Base-by-base conservation (phyloP, 345 rosid genomes). In the Odontarrhena argentea region DNA sequence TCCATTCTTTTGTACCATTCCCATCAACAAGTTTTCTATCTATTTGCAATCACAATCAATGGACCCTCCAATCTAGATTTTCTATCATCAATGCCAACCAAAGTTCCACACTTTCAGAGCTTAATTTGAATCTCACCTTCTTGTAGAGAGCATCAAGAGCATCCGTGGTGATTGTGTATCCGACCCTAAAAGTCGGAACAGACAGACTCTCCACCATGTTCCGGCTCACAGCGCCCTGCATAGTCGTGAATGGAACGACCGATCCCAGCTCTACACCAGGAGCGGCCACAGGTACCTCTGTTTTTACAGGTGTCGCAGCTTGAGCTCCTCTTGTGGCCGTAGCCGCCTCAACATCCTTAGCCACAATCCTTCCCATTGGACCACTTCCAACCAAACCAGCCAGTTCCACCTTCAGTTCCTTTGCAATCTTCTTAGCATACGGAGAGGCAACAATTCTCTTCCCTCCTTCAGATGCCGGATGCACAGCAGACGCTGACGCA, bases 171-270 rank as follows among this genome's bases (percentile, higher is more conserved):
- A 94, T 83, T 1, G 88, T 83, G 71, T 87, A 91, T 11, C 99
- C 99, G 36, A 94, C 97, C 75, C 97, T 79, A 65, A 85, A 94
- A 13, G 96, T 86, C 1, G 99, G 99, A 75, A 94, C 95, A 0
- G 74, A 26, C 74, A 92, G 73, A 71, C 96, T 90, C 82, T 89
- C 88, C 74, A 87, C 73, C 98, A 92, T 92, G 55, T 87, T 92
- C 75, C 88, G 77, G 59, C 88, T 76, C 70, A 92, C 97, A 0
- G 90, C 96, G 5, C 83, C 84, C 74, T 91, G 97, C 95, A 91
- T 88, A 63, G 93, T 84, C 14, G 97, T 88, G 63, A 91, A 88
- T 1, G 97, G 92, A 78, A 94, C 88, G 68, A 83, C 89, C 10
- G 78, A 74, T 36, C 87, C 88, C 73, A 80, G 56, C 37, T 79